Conservation (phyloP, 1,139 yeast genomes). For the Wickerhamiella pararugosa region DNA sequence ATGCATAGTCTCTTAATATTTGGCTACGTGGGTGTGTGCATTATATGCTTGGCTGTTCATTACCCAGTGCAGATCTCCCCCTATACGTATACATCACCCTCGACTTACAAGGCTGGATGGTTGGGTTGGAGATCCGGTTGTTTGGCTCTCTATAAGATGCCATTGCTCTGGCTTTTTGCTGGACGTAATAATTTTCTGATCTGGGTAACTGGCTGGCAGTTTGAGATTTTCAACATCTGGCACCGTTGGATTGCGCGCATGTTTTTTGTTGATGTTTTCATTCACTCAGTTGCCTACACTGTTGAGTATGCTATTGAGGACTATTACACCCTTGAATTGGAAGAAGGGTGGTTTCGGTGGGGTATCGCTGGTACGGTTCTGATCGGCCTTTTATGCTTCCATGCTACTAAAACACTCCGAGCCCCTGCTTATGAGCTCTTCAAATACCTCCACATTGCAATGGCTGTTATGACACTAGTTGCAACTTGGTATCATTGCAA, state of each 20-base stretch:
- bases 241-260: conserved; percentile 57
- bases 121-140: conserved; percentile 7
- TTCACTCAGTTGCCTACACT: no score
- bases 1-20: conserved; percentile 16
- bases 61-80: not conserved
- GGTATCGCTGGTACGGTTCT: conserved; percentile 38
- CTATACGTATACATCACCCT: not conserved
- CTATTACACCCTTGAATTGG: conserved; percentile 19
- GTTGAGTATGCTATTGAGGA: conserved; percentile 16
- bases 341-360: conserved; percentile 29
- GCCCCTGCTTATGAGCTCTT: conserved; percentile 50
- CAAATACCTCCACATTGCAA: conserved; percentile 38
- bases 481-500: conserved; percentile 49
- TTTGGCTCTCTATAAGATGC: conserved; percentile 19
- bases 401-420: conserved; percentile 38
- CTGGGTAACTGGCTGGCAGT: conserved; percentile 51
- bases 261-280: conserved; percentile 31
- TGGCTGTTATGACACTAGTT: conserved; percentile 41
- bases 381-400: conserved; percentile 30
- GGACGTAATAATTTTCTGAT: conserved; percentile 56
- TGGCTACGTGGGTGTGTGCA: conserved; percentile 5
- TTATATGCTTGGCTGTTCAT: conserved; percentile 3
- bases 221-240: conserved; percentile 42
- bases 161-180: conserved; percentile 40
- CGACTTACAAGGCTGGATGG: not conserved